A percentile compares a stretch with the other conserved stretches of the same genome.
Conservation (phyloP, 2,329 filamentous ascomycete species). For the Penicillium sp. region DNA sequence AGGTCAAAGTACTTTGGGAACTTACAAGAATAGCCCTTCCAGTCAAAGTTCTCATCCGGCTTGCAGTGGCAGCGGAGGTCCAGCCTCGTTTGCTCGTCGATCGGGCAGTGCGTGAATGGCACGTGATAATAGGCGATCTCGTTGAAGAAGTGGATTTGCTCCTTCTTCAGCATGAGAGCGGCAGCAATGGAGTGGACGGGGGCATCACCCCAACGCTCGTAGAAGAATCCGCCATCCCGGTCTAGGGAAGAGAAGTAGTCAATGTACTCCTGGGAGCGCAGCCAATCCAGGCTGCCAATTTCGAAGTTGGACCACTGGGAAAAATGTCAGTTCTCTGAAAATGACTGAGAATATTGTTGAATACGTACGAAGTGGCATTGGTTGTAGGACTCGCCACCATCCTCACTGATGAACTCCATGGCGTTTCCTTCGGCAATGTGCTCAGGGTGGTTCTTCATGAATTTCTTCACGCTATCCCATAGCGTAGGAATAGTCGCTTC, state of each 20-base stretch:
- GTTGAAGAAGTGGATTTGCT: slow-evolving; percentile 97
- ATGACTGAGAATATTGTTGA: neutral
- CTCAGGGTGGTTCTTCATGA: slow-evolving; percentile 84
- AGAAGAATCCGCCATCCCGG: slow-evolving; percentile 92
- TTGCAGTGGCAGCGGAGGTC: slow-evolving; percentile 93
- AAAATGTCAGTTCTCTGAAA: slow-evolving; percentile 11
- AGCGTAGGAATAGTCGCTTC: slow-evolving; percentile 91
- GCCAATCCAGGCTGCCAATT: slow-evolving; percentile 88
- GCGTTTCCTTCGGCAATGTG: slow-evolving; percentile 79
- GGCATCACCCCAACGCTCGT: slow-evolving; percentile 96
- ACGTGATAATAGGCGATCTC: slow-evolving; percentile 98
- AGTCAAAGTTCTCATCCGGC: slow-evolving; percentile 96
- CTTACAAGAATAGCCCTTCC: slow-evolving; percentile 97
- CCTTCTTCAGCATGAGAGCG: slow-evolving; percentile 77
- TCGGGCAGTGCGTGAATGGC: slow-evolving; percentile 96
- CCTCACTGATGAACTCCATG: slow-evolving; percentile 86
- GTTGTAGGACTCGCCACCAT: slow-evolving; percentile 88
- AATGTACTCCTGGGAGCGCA: slow-evolving; percentile 78
- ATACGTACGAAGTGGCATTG: slow-evolving; percentile 86
- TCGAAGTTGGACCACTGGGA: slow-evolving; percentile 96
- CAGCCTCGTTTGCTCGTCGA: slow-evolving; percentile 73
- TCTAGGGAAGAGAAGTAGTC: slow-evolving; percentile 91
- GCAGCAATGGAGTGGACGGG: slow-evolving; percentile 98
- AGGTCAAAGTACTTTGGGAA: slow-evolving; percentile 13
- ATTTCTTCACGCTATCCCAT: slow-evolving; percentile 93